Conservation (phyloP, 768 basidiomycete species). For the Cytidiella melzeri region DNA sequence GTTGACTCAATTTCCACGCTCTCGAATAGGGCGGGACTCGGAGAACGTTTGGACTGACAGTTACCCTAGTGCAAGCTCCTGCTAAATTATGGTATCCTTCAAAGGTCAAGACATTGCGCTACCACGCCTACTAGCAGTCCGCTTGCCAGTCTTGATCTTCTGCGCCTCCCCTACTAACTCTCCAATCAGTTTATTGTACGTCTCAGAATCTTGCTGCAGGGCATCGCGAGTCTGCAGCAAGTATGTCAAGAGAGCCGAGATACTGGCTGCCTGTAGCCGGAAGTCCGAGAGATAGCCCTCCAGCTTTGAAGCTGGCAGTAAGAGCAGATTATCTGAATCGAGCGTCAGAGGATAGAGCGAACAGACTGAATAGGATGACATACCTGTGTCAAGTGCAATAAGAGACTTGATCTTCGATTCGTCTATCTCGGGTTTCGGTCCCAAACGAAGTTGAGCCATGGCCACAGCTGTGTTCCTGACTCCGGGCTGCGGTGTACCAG, state of each 20-base stretch:
- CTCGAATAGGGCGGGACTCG: too few species aligned
- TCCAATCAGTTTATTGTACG: slow-evolving; percentile 85
- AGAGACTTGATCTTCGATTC: slow-evolving; percentile 56
- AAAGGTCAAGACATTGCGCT: slow-evolving; percentile 27
- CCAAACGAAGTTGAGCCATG: slow-evolving; percentile 46
- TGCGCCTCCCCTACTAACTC: slow-evolving; percentile 91
- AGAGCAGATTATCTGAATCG: slow-evolving; percentile 56
- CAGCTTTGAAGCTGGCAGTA: slow-evolving; percentile 63
- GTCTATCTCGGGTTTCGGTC: slow-evolving; percentile 74
- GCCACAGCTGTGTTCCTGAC: slow-evolving; percentile 24
- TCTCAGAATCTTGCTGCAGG: slow-evolving; percentile 82
- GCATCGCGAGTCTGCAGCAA: slow-evolving; percentile 76
- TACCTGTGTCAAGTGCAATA: slow-evolving; percentile 64
- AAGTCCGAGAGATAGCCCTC: slow-evolving; percentile 65
- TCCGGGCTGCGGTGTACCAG: slow-evolving; percentile 40
- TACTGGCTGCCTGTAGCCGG: slow-evolving; percentile 63
- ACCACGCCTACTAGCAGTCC: slow-evolving; percentile 17
- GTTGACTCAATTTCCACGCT: too few species aligned
- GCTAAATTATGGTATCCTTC: not conserved
- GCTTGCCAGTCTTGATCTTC: slow-evolving; percentile 66
- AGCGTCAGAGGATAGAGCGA: not conserved
- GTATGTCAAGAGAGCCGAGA: slow-evolving; percentile 73
- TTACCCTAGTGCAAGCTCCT: too few species aligned
- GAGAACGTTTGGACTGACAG: too few species aligned
- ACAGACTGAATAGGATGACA: slow-evolving; percentile 16